Evolutionary conservation across 2,329 filamentous ascomycete species (phyloP), one percentile per base, ranked within the genome.

Genomic region (Fusarium coffeatum): DNA sequence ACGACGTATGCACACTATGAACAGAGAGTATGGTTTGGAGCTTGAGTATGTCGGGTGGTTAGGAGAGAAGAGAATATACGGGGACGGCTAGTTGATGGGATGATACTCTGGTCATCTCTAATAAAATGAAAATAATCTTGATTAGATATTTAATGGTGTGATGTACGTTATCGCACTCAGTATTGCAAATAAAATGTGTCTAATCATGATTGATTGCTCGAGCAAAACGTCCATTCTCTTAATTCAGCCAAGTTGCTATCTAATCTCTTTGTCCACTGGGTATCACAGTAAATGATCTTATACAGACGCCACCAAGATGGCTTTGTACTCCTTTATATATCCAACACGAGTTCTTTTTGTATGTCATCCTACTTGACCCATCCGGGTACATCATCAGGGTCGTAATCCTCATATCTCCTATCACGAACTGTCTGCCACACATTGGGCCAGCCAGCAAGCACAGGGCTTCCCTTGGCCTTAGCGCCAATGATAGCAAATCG

Each of bases 401-500:
- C 87, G 41, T 82, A 81, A 1, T 87, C 84, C 47, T 87, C 85
- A 46, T 84, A 85, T 58, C 89, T 86, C 69, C 87, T 87, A 34
- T 87, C 84, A 47, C 83, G 84, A 18, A 97, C 86, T 1, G 91
- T 90, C 59, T 89, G 84, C 86, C 90, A 93, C 2, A 93, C 88
- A 45, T 82, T 83, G 2, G 94, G 94, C 83, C 95, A 98, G 0
- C 92, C 93, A 2, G 91, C 91, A 34, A 84, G 83, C 22, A 93
- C 80, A 0, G 90, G 86, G 25, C 88, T 86, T 7, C 87, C 87
- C 69, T 86, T 87, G 64, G 86, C 86, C 83, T 90, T 91, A 25
- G 92, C 89, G 5, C 94, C 94, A 55, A 92, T 89, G 45, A 98
- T 92, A 15, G 93, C 94, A 75, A 98, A 94, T 50, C 92, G 90